Percentiles rank a stretch among this genome's conserved stretches.
These are phyloP conservation scores for Dactylellina sp. DNA, from an alignment of 2,329 filamentous ascomycete species.

Conservation along the genomic window DNA sequence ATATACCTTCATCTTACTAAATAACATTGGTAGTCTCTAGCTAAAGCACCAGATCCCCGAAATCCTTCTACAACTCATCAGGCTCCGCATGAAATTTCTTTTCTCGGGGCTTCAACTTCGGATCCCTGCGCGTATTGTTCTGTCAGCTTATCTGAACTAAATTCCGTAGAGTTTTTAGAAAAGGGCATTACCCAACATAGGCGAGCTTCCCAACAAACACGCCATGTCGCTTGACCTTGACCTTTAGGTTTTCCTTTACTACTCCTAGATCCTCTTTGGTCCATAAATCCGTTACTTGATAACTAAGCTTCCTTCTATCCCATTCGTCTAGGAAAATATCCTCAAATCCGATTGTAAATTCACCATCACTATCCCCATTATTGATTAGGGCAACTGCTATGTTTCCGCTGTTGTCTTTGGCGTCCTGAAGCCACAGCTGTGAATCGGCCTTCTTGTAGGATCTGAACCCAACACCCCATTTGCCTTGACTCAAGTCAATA, in stretches of 20 bases:
- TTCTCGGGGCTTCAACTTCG: constrained; percentile 8
- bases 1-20: no score
- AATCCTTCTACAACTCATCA: constrained; percentile 32
- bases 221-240: constrained; percentile 47
- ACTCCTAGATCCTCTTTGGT: constrained; percentile 58
- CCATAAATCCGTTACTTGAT: constrained; percentile 67
- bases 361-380: constrained; percentile 35
- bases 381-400: constrained; percentile 64
- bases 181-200: constrained; percentile 21
- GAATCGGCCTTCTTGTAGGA: constrained; percentile 67
- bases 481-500: constrained; percentile 65
- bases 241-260: constrained; percentile 22
- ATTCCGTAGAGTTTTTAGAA: neutral
- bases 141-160: neutral
- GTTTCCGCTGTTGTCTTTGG: constrained; percentile 60
- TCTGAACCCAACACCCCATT: constrained; percentile 63
- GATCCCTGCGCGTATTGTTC: constrained; percentile 14
- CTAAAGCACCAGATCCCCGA: no score
- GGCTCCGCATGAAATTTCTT: constrained; percentile 43
- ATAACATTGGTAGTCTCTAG: no score
- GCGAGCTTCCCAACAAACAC: constrained; percentile 37
- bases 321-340: constrained; percentile 54
- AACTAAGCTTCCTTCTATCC: constrained; percentile 59
- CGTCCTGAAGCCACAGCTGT: constrained; percentile 67
- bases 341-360: constrained; percentile 40